Base-by-base conservation (phyloP, 768 basidiomycete species). In the Boletus sensibilis region DNA sequence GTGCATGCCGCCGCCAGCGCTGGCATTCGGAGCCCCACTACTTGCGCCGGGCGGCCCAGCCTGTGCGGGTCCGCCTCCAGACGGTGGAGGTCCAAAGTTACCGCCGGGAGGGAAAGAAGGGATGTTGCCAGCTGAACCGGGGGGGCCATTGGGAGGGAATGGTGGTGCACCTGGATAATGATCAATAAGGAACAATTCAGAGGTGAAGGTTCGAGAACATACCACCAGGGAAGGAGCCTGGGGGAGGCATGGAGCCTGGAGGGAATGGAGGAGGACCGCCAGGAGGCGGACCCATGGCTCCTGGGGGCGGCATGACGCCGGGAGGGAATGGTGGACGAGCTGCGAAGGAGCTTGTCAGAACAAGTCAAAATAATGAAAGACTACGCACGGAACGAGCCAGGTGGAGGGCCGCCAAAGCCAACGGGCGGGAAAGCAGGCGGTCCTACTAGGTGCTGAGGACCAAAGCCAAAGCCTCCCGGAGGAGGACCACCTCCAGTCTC, bases 401-500 rank as follows among this genome's bases (percentile, higher is more conserved):
- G 75, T 75, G 72, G 69, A 75, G 83, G 79, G 55, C 78, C 82
- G 56, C 79, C 80, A 60, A 83, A 87, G 37, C 79, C 81, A 56
- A 76, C 76, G 5, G 81, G 79, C 21, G 80, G 84, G 50, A 80
- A 82, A 10, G 84, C 73, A 18, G 76, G 65, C 3, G 84, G 83
- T 1, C 75, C 80, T 50, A 80, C 82, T 49, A 92, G 77, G 72
- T 91, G 89, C 57, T 90, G 90, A 39, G 90, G 89, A 23, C 89
- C 89, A 63, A 92, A 92, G 9, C 89, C 89, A 60, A 92, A 93
- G 4, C 92, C 91, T 50, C 91, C 91, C 12, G 90, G 90, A 61
- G 92, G 92, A 39, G 91, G 92, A 2, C 90, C 90, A 50, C 87
- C 86, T 41, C 90, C 86, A 29, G 81, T 82, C 74, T 98, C 96